Percentiles rank a stretch among this genome's conserved stretches.
Conservation (phyloP, 164 flowering plant species). For the Magnolia kwangsiensis region DNA sequence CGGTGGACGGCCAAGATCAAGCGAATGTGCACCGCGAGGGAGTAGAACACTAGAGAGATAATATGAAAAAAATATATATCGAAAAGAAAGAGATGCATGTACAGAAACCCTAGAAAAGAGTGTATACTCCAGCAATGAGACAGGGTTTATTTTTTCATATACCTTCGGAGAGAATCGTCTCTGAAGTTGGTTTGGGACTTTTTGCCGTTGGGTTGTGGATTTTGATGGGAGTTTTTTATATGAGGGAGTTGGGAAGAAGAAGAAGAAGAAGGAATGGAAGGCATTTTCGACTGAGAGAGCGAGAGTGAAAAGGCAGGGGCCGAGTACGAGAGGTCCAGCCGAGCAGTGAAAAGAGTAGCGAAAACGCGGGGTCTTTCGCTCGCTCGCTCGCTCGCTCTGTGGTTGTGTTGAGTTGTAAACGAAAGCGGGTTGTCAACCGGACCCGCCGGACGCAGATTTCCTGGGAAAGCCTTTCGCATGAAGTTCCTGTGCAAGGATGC, state of each 20-base stretch:
- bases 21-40: background rate
- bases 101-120: background rate
- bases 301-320: background rate
- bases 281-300: background rate
- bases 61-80: background rate
- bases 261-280: slow-evolving; percentile 5
- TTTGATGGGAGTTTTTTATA: slow-evolving; percentile 4
- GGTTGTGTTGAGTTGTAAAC: too few relatives aligned
- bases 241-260: background rate
- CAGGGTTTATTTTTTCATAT: background rate
- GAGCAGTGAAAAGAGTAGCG: too few relatives aligned
- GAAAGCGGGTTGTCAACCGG: too few relatives aligned
- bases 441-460: too few relatives aligned
- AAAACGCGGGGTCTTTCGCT: too few relatives aligned
- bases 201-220: slow-evolving; percentile 3
- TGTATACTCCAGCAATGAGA: background rate
- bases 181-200: background rate
- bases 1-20: too few relatives aligned
- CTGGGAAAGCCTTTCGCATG: too few relatives aligned
- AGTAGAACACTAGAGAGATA: background rate
- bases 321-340: too few relatives aligned
- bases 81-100: too few relatives aligned
- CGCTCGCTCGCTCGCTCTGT: too few relatives aligned
- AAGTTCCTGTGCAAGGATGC: too few relatives aligned
- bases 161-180: slow-evolving; percentile 5